These are phyloP conservation scores for Lophiotrema nucula DNA, from an alignment of 495 filamentous ascomycete genomes.

Conservation along the genomic window DNA sequence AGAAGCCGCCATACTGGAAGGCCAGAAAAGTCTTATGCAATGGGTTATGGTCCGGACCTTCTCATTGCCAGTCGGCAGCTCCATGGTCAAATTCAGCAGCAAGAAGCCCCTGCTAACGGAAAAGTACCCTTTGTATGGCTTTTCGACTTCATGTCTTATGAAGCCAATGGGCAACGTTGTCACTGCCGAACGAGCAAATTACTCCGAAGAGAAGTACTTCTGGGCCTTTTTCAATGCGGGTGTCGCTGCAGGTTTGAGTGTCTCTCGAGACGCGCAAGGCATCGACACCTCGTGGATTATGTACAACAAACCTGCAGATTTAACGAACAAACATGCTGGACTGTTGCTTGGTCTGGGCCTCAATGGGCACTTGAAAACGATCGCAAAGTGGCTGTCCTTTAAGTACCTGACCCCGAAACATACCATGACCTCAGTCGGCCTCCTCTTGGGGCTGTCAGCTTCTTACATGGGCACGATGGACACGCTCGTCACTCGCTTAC, in stretches of 20 bases:
- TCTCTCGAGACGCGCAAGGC: conserved; percentile 83
- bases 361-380: conserved; percentile 86
- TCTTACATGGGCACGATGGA: conserved; percentile 98
- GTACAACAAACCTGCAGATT: conserved; percentile 92
- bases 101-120: conserved; percentile 85
- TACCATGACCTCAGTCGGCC: conserved; percentile 96
- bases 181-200: conserved; percentile 75
- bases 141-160: conserved; percentile 84
- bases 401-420: conserved; percentile 98
- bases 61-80: conserved; percentile 80
- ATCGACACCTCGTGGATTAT: conserved; percentile 98
- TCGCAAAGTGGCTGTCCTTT: conserved; percentile 98
- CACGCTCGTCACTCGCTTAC: conserved; percentile 82
- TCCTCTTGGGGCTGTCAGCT: conserved; percentile 86
- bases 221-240: conserved; percentile 99
- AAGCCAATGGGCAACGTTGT: conserved; percentile 87
- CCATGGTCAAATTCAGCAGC: conserved; percentile 78
- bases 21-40: conserved; percentile 86
- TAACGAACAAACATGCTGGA: conserved; percentile 90
- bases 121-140: conserved; percentile 79
- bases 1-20: conserved; percentile 83
- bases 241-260: conserved; percentile 83
- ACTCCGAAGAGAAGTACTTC: conserved; percentile 90
- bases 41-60: conserved; percentile 81
- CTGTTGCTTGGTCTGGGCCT: conserved; percentile 90